Evolutionary conservation across 108 stramenopile genomes (phyloP).

Genomic region (Skeletonema grethae): DNA sequence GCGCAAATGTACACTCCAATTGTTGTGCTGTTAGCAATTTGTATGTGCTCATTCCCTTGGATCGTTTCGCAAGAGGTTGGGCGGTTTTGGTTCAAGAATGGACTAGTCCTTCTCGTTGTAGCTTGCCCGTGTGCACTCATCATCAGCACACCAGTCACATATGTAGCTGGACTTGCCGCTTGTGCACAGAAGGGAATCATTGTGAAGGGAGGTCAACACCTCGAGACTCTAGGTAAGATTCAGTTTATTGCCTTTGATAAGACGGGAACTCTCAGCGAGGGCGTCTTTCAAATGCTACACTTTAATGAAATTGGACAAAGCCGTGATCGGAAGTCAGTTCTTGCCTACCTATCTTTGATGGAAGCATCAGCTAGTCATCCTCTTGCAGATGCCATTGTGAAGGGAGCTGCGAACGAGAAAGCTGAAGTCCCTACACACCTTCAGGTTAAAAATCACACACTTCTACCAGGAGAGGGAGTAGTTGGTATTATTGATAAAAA

Average conservation of each 20-base stretch:
- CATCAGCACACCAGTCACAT: conserved; percentile 82
- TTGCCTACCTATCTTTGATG: conserved; percentile 60
- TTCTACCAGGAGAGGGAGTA: conserved; percentile 72
- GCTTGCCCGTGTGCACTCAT: conserved; percentile 86
- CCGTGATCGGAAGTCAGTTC: conserved; percentile 40
- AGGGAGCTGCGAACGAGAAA: conserved; percentile 62
- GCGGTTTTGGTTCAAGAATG: conserved; percentile 58
- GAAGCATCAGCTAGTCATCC: conserved; percentile 76
- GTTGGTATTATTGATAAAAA: conserved; percentile 53
- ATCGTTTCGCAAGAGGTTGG: conserved; percentile 61
- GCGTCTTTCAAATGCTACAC: conserved; percentile 64
- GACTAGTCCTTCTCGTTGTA: conserved; percentile 75
- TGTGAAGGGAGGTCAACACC: conserved; percentile 71
- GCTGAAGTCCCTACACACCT: conserved; percentile 40
- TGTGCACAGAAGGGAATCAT: conserved; percentile 81
- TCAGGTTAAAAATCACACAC: conserved; percentile 49
- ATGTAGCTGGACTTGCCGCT: conserved; percentile 86
- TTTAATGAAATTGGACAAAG: conserved; percentile 40
- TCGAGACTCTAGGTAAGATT: conserved; percentile 70
- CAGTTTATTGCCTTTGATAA: conserved; percentile 74
- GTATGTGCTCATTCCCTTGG: conserved; percentile 81
- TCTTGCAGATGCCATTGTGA: conserved; percentile 64
- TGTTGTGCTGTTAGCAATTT: conserved; percentile 54
- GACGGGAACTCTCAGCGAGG: conserved; percentile 78
- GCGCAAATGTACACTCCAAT: conserved; percentile 76